Evolutionary conservation across 176 grass and related monocot species (phyloP).

Genomic region (Rhipidocladum racemiflorum): DNA sequence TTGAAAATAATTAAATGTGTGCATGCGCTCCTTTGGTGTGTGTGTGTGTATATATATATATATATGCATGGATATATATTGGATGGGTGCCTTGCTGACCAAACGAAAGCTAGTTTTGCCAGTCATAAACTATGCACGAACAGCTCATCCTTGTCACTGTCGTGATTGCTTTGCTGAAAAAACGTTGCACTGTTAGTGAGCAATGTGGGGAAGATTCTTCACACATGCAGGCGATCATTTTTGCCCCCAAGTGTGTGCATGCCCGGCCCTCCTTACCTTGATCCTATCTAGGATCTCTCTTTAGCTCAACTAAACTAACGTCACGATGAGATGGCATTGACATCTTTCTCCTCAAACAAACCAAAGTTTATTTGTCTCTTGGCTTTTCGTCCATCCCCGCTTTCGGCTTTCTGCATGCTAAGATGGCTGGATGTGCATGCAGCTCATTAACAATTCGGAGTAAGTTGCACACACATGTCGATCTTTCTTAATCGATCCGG

Average conservation of each 20-base stretch:
- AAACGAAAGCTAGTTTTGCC: slow-evolving; percentile 34
- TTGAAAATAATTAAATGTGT: background rate
- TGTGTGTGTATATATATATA: no score
- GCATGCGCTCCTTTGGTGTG: background rate
- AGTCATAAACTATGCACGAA: slow-evolving; percentile 43
- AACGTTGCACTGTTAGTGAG: slow-evolving; percentile 24
- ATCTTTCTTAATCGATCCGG: slow-evolving; percentile 32
- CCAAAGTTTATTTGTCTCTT: slow-evolving; percentile 38
- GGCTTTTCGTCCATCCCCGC: slow-evolving; percentile 25
- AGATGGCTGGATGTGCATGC: slow-evolving; percentile 62
- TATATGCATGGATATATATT: background rate
- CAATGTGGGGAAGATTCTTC: slow-evolving; percentile 55
- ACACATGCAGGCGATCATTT: slow-evolving; percentile 62
- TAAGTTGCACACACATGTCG: slow-evolving; percentile 49
- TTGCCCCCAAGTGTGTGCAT: slow-evolving; percentile 26
- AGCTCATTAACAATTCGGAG: slow-evolving; percentile 33
- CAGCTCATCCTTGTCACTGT: slow-evolving; percentile 45
- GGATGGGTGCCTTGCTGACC: slow-evolving; percentile 30
- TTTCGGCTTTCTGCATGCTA: slow-evolving; percentile 55
- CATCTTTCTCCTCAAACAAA: slow-evolving; percentile 28
- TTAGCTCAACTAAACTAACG: slow-evolving; percentile 33
- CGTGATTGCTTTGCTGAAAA: slow-evolving; percentile 45
- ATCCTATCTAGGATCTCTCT: slow-evolving; percentile 40
- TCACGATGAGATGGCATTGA: slow-evolving; percentile 48
- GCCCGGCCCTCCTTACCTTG: slow-evolving; percentile 5